These are phyloP conservation scores for Pythium biforme DNA, from an alignment of 352 stramenopile genomes.

Conservation along the genomic window DNA sequence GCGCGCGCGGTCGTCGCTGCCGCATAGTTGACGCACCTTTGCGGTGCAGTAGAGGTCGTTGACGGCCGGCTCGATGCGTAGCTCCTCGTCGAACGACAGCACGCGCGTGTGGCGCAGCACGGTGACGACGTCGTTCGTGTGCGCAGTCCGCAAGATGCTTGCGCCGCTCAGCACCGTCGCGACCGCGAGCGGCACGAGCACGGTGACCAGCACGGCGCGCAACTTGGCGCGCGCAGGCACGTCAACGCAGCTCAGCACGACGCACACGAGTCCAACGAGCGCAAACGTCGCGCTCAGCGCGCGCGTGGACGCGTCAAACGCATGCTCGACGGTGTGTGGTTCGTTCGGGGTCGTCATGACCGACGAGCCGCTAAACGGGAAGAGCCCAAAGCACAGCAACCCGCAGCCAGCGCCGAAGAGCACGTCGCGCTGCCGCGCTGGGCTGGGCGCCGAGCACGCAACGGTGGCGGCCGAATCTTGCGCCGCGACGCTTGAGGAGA, in stretches of 20 bases:
- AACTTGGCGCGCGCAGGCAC: slow-evolving; percentile 14
- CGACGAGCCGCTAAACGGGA: slow-evolving; percentile 26
- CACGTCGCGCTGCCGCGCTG: slow-evolving; percentile 27
- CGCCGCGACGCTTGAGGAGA: neutral
- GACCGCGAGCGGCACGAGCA: slow-evolving; percentile 11
- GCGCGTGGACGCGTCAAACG: slow-evolving; percentile 24
- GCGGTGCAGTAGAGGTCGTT: slow-evolving; percentile 28
- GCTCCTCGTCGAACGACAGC: slow-evolving; percentile 10
- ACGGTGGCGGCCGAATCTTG: neutral
- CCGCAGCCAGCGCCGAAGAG: slow-evolving; percentile 32
- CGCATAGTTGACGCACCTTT: slow-evolving; percentile 16
- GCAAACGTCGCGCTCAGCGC: slow-evolving; percentile 20
- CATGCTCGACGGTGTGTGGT: neutral
- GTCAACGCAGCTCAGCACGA: slow-evolving; percentile 29
- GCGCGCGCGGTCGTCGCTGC: neutral
- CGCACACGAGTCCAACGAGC: slow-evolving; percentile 19
- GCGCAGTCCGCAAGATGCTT: slow-evolving; percentile 5
- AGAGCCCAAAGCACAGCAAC: slow-evolving; percentile 30
- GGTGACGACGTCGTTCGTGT: slow-evolving; percentile 18
- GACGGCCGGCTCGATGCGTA: slow-evolving; percentile 16
- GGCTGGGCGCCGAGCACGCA: neutral
- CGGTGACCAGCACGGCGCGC: slow-evolving; percentile 10
- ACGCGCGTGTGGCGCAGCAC: slow-evolving; percentile 16
- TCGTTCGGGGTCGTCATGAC: neutral
- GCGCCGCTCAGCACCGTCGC: neutral